Percentiles rank a stretch among this genome's conserved stretches.
These are phyloP conservation scores for Lepiota venenata DNA, from an alignment of 768 basidiomycete genomes.

Conservation along the genomic window DNA sequence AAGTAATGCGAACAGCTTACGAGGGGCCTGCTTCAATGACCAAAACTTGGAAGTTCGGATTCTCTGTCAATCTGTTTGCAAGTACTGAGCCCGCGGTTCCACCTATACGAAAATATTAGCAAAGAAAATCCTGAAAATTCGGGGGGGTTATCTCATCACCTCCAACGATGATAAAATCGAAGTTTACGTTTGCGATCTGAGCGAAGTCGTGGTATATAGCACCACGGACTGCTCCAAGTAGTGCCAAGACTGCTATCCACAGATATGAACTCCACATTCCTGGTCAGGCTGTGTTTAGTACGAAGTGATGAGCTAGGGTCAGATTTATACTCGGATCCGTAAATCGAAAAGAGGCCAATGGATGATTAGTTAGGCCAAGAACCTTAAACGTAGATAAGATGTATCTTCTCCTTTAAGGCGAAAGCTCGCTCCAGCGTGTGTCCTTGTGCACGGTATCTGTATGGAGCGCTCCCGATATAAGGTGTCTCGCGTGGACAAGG, in stretches of 20 bases:
- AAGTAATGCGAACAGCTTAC: conserved; percentile 13
- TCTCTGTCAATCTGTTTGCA: conserved; percentile 25
- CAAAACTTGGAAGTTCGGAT: conserved; percentile 20
- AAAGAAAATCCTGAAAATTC: too few species aligned
- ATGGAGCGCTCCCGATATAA: neutral
- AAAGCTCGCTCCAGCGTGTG: conserved; percentile 1
- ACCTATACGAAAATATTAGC: conserved; percentile 9
- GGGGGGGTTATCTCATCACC: neutral
- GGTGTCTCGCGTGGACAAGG: neutral
- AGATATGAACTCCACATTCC: neutral
- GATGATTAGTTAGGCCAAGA: neutral
- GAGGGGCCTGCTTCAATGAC: conserved; percentile 25
- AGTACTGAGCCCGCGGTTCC: conserved; percentile 23
- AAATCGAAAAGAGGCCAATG: neutral
- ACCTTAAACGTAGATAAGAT: neutral
- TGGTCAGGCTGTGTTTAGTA: neutral
- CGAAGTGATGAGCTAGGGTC: neutral
- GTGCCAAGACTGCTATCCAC: neutral
- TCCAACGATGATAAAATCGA: conserved; percentile 16
- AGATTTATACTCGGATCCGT: neutral
- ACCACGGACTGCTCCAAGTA: neutral
- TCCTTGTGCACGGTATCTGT: neutral
- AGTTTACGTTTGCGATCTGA: conserved; percentile 2
- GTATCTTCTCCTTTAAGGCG: neutral
- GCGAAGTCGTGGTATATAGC: conserved; percentile 6